phyloP scores from a whole-genome alignment of 352 stramenopile genomes.

The Phytophthora ramorum region DNA sequence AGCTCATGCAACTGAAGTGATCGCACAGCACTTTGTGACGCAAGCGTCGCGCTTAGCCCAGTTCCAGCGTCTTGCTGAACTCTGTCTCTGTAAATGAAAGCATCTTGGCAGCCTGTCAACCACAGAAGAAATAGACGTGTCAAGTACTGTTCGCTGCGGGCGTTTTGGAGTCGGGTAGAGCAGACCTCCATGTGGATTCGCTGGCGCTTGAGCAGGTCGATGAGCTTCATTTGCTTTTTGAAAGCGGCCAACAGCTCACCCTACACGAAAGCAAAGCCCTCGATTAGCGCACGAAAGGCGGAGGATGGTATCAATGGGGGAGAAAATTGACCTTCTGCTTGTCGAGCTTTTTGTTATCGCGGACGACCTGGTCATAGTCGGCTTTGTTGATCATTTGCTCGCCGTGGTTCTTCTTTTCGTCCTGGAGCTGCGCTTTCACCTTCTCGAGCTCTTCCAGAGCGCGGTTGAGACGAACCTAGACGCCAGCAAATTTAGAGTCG shows the following conservation, averaged over 20 bases:
- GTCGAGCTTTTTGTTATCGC: slow-evolving; percentile 79
- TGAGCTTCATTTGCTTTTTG: slow-evolving; percentile 90
- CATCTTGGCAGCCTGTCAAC: slow-evolving; percentile 78
- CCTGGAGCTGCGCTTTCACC: slow-evolving; percentile 65
- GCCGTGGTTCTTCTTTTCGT: slow-evolving; percentile 58
- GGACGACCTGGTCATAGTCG: slow-evolving; percentile 66
- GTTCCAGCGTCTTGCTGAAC: slow-evolving; percentile 80
- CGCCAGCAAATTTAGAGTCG: not conserved
- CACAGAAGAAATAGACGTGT: slow-evolving; percentile 17
- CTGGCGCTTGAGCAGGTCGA: slow-evolving; percentile 86
- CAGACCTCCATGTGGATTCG: slow-evolving; percentile 88
- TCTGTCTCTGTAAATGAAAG: slow-evolving; percentile 87
- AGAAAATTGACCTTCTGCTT: slow-evolving; percentile 75
- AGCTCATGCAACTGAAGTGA: slow-evolving; percentile 65
- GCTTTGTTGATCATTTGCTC: slow-evolving; percentile 56
- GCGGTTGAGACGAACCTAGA: slow-evolving; percentile 75
- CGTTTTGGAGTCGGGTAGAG: not conserved
- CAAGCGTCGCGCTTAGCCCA: slow-evolving; percentile 38
- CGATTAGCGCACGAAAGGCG: not conserved
- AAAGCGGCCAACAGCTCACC: slow-evolving; percentile 76
- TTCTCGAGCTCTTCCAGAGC: slow-evolving; percentile 82
- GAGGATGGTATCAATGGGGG: not conserved
- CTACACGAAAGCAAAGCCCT: slow-evolving; percentile 29
- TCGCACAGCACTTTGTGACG: not conserved
- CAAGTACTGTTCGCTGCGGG: not conserved